These are phyloP conservation scores for Chimonanthus salicifolius DNA, from an alignment of 164 flowering plant species.

Conservation along the genomic window DNA sequence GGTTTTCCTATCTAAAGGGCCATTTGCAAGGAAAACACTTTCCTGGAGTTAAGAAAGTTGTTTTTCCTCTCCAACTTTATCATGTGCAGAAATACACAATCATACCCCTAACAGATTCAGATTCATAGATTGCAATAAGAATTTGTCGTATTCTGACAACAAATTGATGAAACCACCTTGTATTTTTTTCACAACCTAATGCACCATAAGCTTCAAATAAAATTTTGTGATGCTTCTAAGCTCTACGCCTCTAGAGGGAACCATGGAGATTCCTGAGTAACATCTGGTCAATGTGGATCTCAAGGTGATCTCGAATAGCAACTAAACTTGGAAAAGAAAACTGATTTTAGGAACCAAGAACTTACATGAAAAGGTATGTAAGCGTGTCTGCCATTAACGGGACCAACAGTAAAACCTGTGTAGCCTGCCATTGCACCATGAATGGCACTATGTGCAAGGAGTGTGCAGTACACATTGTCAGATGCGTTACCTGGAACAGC, in stretches of 20 bases:
- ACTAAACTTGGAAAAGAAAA: background rate
- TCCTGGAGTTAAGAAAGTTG: too few species aligned
- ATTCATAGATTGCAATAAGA: too few species aligned
- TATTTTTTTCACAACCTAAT: background rate
- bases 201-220: background rate
- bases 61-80: too few species aligned
- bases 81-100: too few species aligned
- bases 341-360: background rate
- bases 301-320: background rate
- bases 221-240: background rate
- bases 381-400: conserved; percentile 53
- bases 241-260: background rate
- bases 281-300: background rate
- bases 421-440: conserved; percentile 68
- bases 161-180: background rate
- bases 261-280: background rate
- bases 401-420: conserved; percentile 57
- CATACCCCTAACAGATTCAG: too few species aligned
- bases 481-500: conserved; percentile 57
- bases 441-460: conserved; percentile 57
- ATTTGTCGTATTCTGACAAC: background rate
- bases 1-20: too few species aligned
- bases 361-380: conserved; percentile 53
- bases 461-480: conserved; percentile 55
- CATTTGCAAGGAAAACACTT: too few species aligned